Evolutionary conservation across 306 rosid species (phyloP).

Genomic region (Vigna mungo): DNA sequence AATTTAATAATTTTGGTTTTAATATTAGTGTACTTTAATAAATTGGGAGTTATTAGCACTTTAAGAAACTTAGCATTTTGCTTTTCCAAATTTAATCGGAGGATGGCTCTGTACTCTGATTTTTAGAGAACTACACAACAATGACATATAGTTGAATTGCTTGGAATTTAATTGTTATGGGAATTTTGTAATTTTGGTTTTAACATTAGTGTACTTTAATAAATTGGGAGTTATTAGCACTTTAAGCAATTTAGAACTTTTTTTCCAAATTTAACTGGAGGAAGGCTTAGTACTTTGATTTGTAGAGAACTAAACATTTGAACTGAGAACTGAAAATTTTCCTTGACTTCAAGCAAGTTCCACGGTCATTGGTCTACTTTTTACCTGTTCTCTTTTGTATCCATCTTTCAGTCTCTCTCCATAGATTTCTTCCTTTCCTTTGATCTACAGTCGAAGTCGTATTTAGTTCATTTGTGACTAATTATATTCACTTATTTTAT

Average conservation of each 20-base stretch:
- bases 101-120: background rate
- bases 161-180: slow-evolving; percentile 5
- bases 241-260: background rate
- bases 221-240: slow-evolving; percentile 2
- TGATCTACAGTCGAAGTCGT: slow-evolving; percentile 20
- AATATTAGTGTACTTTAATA: background rate
- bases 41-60: background rate
- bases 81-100: background rate
- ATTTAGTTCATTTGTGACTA: background rate
- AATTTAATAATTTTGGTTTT: background rate
- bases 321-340: slow-evolving; percentile 14
- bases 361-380: slow-evolving; percentile 11
- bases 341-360: slow-evolving; percentile 12
- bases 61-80: background rate
- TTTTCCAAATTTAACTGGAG: background rate
- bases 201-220: background rate
- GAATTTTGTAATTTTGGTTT: background rate
- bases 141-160: slow-evolving; percentile 13
- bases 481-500: background rate
- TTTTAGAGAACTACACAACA: background rate
- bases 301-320: background rate
- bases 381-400: background rate
- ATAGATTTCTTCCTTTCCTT: background rate
- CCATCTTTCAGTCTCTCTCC: background rate
- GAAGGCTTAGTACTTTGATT: background rate